Conservation (phyloP, 768 basidiomycete genomes). For the Russula abietina region DNA sequence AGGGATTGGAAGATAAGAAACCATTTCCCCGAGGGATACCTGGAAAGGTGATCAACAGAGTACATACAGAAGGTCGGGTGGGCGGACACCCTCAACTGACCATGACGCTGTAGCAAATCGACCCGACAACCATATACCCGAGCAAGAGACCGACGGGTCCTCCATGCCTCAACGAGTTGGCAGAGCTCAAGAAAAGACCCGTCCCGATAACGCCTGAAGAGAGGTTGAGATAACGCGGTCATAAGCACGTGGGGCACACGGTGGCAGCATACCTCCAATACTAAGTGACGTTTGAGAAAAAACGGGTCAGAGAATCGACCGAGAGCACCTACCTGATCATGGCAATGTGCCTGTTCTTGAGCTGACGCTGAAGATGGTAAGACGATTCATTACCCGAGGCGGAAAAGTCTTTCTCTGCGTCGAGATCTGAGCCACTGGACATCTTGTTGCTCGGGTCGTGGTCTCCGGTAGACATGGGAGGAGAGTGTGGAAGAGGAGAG, state of each 20-base stretch:
- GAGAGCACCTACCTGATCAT: slow-evolving; percentile 57
- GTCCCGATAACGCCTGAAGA: slow-evolving; percentile 40
- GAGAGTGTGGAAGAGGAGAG: not conserved
- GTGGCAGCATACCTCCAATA: slow-evolving; percentile 32
- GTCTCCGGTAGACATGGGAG: not conserved
- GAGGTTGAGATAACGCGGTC: not conserved
- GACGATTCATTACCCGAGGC: not conserved
- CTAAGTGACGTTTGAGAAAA: slow-evolving; percentile 11
- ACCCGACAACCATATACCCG: slow-evolving; percentile 60
- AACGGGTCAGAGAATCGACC: slow-evolving; percentile 5
- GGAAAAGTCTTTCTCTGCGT: not conserved
- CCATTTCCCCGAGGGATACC: slow-evolving; percentile 69
- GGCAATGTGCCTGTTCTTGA: slow-evolving; percentile 64
- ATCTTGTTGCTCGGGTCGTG: not conserved
- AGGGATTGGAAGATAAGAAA: slow-evolving; percentile 70
- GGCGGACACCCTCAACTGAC: slow-evolving; percentile 30
- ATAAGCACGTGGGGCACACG: not conserved
- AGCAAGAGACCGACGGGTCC: slow-evolving; percentile 73
- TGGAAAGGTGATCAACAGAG: slow-evolving; percentile 26
- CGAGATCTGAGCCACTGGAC: not conserved
- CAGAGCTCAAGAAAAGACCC: slow-evolving; percentile 39
- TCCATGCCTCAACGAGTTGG: slow-evolving; percentile 43
- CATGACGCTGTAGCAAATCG: slow-evolving; percentile 70
- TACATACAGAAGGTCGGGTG: not conserved
- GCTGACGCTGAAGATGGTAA: slow-evolving; percentile 28